These are phyloP conservation scores for Starmera stellimalicola DNA, from an alignment of 1,139 yeast species.

Conservation along the genomic window DNA sequence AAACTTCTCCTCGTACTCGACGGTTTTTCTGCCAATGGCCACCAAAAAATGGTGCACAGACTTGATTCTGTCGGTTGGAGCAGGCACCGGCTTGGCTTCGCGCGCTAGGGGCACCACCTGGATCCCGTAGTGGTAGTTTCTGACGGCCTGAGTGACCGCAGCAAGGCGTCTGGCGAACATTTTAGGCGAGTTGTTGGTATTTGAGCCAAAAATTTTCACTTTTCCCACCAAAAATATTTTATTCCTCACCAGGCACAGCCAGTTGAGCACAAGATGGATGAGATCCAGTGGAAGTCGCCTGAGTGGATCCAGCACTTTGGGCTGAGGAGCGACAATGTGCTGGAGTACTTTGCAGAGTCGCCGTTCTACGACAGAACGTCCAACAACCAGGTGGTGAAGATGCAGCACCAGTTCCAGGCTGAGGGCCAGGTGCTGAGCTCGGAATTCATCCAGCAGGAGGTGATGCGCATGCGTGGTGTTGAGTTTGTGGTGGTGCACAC, in stretches of 20 bases:
- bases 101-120: neutral
- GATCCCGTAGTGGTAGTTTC: neutral
- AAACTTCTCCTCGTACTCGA: conserved; percentile 61
- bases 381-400: conserved; percentile 85
- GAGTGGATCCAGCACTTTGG: conserved; percentile 93
- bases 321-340: conserved; percentile 76
- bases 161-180: no score
- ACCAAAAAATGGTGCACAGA: conserved; percentile 65
- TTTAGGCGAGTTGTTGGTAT: no score
- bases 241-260: neutral
- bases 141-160: no score
- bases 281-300: conserved; percentile 94
- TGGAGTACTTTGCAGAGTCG: conserved; percentile 86
- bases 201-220: no score
- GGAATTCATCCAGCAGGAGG: conserved; percentile 32
- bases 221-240: no score
- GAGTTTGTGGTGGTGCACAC: conserved; percentile 73
- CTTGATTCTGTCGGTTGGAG: conserved; percentile 46
- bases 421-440: conserved; percentile 29
- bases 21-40: conserved; percentile 66
- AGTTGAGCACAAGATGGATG: conserved; percentile 44
- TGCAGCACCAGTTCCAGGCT: conserved; percentile 88
- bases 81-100: conserved; percentile 23
- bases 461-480: conserved; percentile 72
- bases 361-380: conserved; percentile 94